phyloP scores from a whole-genome alignment of 2,329 filamentous ascomycete genomes.

The Drechslerella coelobrocha region DNA sequence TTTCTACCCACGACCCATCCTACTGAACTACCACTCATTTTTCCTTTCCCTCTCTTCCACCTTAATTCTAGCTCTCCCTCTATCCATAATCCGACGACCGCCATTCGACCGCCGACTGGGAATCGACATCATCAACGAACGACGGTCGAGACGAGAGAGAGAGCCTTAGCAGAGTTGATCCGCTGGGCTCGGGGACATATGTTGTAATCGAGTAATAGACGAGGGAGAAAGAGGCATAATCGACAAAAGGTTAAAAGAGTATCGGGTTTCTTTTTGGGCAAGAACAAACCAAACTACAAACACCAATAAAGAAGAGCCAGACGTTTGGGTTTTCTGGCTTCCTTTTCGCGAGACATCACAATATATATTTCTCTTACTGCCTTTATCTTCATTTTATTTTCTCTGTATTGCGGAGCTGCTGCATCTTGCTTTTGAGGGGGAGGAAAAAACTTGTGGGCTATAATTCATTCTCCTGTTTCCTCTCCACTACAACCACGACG shows the following conservation, averaged over 20 bases:
- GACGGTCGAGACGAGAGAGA: slow-evolving; percentile 45
- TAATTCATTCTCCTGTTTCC: too few relatives aligned
- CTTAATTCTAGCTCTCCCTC: slow-evolving; percentile 1
- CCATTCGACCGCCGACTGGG: slow-evolving; percentile 30
- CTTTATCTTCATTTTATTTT: too few relatives aligned
- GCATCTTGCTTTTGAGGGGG: too few relatives aligned
- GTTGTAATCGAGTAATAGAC: background rate
- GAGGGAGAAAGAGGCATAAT: slow-evolving; percentile 4
- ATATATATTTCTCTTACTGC: too few relatives aligned
- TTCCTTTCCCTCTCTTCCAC: slow-evolving; percentile 8
- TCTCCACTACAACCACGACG: background rate
- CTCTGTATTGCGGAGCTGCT: too few relatives aligned
- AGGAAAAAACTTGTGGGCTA: too few relatives aligned
- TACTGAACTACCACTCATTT: slow-evolving; percentile 17
- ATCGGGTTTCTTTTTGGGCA: slow-evolving; percentile 36
- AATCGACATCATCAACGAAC: slow-evolving; percentile 20
- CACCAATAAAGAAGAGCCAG: background rate
- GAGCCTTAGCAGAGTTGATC: slow-evolving; percentile 2
- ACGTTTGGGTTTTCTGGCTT: background rate
- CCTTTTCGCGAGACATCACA: too few relatives aligned
- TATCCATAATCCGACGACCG: slow-evolving; percentile 25
- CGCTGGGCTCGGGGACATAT: slow-evolving; percentile 39
- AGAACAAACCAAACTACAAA: background rate
- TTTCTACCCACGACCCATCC: slow-evolving; percentile 29
- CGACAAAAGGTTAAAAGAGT: slow-evolving; percentile 41